phyloP scores from a whole-genome alignment of 2,329 filamentous ascomycete genomes.

The Mollisiaceae sp. region DNA sequence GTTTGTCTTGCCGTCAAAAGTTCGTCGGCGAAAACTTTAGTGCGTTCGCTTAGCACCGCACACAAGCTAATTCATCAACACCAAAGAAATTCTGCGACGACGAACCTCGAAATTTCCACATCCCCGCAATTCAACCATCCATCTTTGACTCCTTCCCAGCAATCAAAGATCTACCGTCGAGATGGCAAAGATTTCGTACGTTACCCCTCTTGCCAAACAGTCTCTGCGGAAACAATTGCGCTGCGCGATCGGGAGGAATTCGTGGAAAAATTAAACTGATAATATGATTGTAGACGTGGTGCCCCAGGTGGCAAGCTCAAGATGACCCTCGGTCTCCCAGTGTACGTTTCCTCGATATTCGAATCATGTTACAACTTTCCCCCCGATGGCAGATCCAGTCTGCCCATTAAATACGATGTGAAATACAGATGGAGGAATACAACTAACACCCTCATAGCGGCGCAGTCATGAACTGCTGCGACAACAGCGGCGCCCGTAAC shows the following conservation, averaged over 20 bases:
- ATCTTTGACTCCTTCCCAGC: constrained; percentile 37
- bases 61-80: constrained; percentile 23
- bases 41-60: constrained; percentile 36
- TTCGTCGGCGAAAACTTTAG: constrained; percentile 13
- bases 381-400: constrained; percentile 6
- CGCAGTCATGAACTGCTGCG: constrained; percentile 99
- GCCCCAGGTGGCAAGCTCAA: constrained; percentile 99
- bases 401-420: neutral
- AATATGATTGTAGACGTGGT: constrained; percentile 66
- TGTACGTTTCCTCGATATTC: constrained; percentile 71
- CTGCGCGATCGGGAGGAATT: neutral
- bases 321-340: constrained; percentile 99
- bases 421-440: constrained; percentile 19
- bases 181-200: constrained; percentile 71
- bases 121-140: constrained; percentile 34
- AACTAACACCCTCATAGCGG: constrained; percentile 61
- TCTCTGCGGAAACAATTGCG: constrained; percentile 22
- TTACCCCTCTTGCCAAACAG: constrained; percentile 38
- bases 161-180: constrained; percentile 49
- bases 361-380: neutral
- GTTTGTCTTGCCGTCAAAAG: neutral
- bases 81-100: constrained; percentile 27
- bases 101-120: constrained; percentile 22
- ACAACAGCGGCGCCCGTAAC: constrained; percentile 99
- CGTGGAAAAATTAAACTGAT: constrained; percentile 24